Percentiles rank a stretch among this genome's conserved stretches.
Conservation (phyloP, 106 monocot genomes). For the Acorus calamus region DNA sequence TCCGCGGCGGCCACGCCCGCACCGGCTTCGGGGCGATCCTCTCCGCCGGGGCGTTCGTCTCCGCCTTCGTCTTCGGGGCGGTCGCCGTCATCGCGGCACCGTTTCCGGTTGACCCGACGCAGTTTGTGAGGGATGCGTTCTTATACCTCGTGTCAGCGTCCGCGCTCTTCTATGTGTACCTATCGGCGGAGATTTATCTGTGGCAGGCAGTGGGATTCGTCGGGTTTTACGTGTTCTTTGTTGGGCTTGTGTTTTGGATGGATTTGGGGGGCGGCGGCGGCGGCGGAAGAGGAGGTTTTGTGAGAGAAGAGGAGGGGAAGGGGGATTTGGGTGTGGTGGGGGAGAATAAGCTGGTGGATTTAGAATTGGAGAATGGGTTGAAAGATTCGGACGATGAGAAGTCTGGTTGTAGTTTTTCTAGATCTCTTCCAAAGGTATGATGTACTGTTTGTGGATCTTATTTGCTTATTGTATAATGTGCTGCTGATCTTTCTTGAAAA, state of each 20-base stretch:
- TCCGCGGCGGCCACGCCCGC: constrained; percentile 49
- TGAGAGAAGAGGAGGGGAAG: constrained; percentile 10
- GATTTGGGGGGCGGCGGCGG: constrained; percentile 31
- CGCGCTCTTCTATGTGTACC: constrained; percentile 73
- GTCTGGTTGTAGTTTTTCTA: no score
- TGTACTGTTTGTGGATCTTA: no score
- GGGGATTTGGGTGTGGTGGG: constrained; percentile 10
- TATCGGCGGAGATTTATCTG: constrained; percentile 81
- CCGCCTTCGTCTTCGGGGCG: constrained; percentile 77
- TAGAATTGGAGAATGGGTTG: background rate
- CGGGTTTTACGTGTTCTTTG: constrained; percentile 74
- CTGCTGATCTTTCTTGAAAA: no score
- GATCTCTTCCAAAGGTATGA: no score
- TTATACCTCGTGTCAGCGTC: constrained; percentile 72
- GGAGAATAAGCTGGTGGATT: constrained; percentile 7
- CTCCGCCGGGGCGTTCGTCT: constrained; percentile 94
- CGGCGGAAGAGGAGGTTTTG: background rate
- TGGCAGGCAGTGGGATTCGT: constrained; percentile 84
- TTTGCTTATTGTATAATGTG: no score
- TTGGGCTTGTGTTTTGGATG: constrained; percentile 89
- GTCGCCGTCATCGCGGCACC: constrained; percentile 56
- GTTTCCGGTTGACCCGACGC: constrained; percentile 45
- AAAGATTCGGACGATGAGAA: no score
- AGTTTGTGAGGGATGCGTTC: constrained; percentile 73
- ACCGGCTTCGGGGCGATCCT: constrained; percentile 79